These are phyloP conservation scores for Solanum arcanum DNA, from an alignment of 257 asterid species.

Conservation along the genomic window DNA sequence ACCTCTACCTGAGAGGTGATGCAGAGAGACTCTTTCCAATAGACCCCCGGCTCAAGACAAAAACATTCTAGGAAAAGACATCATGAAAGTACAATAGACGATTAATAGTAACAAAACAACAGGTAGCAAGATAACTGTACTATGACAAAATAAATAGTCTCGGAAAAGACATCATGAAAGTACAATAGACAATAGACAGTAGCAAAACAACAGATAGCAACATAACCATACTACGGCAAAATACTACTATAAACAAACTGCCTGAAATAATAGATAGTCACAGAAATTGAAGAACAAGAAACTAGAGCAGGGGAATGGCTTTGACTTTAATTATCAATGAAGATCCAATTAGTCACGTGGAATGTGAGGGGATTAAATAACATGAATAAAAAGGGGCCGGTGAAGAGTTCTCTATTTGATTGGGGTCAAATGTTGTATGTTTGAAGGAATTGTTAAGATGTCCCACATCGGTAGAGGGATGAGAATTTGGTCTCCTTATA, in stretches of 20 bases:
- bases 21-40: neutral
- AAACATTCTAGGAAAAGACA: neutral
- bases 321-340: neutral
- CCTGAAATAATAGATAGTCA: neutral
- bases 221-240: neutral
- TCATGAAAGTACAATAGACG: neutral
- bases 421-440: neutral
- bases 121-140: neutral
- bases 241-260: neutral
- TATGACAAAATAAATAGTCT: neutral
- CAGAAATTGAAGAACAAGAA: neutral
- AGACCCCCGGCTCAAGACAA: neutral
- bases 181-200: neutral
- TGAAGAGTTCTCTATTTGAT: neutral
- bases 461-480: neutral
- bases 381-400: neutral
- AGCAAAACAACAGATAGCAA: neutral
- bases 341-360: neutral
- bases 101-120: neutral
- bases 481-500: neutral
- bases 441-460: neutral
- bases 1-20: neutral
- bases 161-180: neutral
- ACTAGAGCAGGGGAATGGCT: neutral
- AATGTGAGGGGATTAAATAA: neutral